Evolutionary conservation across 2,329 filamentous ascomycete genomes (phyloP), one percentile per base, ranked within the genome.

Genomic region (Pseudopithomyces maydicus): DNA sequence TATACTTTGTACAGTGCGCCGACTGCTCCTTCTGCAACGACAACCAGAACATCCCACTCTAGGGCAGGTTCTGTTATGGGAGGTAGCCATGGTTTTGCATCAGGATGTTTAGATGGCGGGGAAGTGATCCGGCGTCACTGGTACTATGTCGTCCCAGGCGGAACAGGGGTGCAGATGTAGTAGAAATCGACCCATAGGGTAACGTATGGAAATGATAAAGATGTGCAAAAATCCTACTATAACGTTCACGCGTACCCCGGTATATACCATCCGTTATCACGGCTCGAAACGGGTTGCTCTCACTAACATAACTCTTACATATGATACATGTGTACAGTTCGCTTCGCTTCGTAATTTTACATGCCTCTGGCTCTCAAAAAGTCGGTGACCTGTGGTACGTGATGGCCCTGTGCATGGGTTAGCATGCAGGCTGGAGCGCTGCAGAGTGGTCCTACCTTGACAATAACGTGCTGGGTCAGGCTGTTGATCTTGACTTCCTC

Each of bases 401-500:
- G 57, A 36, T 60, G 59, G 19, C 59, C 59, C 56, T 61, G 33
- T 19, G 20, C 26, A 17, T 15, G 1, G 10, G 19, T 58, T 54
- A 55, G 53, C 43, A 22, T 39, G 10, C 26, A 23, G 8, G 19
- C 26, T 6, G 10, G n/a, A 33, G 6, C 1, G 7, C 29, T 11
- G 12, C 2, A 8, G 23, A 26, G 41, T 12, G 6, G 4, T 22
- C 61, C 15, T 52, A 68, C 73, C 62, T 76, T 76, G 39, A 75
- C 61, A 42, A 73, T 44, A 3, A 98, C 84, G 68, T 97, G 89
- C 49, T 84, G 83, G 43, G 90, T 96, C 49, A 88, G 78, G 35
- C 74, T 72, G 71, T 87, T 88, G 44, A 88, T 79, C 61, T 74
- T 78, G 41, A 88, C 79, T 6, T 86, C 78, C 14, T 84, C 79